These are phyloP conservation scores for Boechera retrofracta DNA, from an alignment of 345 rosid species.

Conservation along the genomic window DNA sequence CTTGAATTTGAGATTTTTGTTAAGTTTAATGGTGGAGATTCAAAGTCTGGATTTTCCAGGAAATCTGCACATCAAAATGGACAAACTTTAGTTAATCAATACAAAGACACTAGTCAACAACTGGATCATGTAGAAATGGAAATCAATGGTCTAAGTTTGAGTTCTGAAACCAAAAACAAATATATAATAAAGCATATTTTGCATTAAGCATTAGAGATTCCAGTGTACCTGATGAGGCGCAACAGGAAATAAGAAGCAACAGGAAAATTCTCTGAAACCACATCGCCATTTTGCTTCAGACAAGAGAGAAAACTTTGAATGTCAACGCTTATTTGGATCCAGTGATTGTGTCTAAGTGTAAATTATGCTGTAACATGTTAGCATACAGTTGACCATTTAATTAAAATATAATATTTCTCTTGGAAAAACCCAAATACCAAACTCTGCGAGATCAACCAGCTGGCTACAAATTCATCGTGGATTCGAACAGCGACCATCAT, in stretches of 20 bases:
- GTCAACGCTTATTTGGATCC: conserved; percentile 37
- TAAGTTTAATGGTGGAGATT: conserved; percentile 52
- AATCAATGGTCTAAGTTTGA: neutral
- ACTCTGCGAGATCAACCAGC: too few species aligned
- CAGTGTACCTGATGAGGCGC: conserved; percentile 53
- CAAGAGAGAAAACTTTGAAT: conserved; percentile 26
- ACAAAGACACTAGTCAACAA: neutral
- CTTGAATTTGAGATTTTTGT: conserved; percentile 34
- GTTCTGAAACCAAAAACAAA: neutral
- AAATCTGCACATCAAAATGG: conserved; percentile 47
- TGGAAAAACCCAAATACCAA: too few species aligned
- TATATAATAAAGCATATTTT: neutral
- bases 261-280: conserved; percentile 29
- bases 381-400: conserved; percentile 19
- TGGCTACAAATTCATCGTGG: too few species aligned
- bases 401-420: too few species aligned
- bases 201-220: neutral
- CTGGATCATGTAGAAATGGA: too few species aligned
- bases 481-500: too few species aligned
- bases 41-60: conserved; percentile 63
- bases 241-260: conserved; percentile 42
- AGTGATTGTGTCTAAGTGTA: conserved; percentile 11
- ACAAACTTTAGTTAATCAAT: neutral
- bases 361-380: conserved; percentile 25
- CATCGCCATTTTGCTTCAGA: conserved; percentile 43